Percentiles rank a stretch among this genome's conserved stretches.
These are phyloP conservation scores for Plasmodium gonderi DNA, from an alignment of 169 alveolate species.

Conservation along the genomic window DNA sequence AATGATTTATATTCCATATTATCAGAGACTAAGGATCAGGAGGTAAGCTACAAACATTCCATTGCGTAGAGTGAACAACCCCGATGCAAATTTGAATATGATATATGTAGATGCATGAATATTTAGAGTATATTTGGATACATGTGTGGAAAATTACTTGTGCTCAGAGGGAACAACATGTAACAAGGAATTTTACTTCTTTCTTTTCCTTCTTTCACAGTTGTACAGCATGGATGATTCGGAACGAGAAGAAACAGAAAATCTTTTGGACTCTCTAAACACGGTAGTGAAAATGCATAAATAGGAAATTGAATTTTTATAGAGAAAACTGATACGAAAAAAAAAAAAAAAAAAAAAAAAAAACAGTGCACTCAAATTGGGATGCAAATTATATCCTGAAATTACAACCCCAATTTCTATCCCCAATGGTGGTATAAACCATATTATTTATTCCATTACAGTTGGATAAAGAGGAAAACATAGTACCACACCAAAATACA, in stretches of 20 bases:
- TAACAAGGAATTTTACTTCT: not conserved
- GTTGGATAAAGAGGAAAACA: slow-evolving; percentile 25
- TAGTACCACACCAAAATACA: not conserved
- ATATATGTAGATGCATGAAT: not conserved
- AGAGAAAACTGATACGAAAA: not conserved
- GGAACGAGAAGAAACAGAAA: slow-evolving; percentile 51
- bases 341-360: no score
- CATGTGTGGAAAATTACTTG: not conserved
- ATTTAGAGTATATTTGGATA: not conserved
- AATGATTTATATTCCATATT: not conserved
- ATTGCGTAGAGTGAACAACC: not conserved
- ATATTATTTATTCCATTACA: not conserved
- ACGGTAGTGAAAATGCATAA: not conserved
- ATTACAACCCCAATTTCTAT: no score
- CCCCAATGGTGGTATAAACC: not conserved
- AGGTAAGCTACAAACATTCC: not conserved
- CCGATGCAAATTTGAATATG: not conserved
- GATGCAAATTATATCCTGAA: no score
- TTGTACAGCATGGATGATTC: slow-evolving; percentile 4
- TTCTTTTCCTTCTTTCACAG: not conserved
- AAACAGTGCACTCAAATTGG: no score
- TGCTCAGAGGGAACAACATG: not conserved
- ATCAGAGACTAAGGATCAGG: not conserved
- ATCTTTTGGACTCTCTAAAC: slow-evolving; percentile 56
- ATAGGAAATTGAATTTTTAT: not conserved